Conservation (phyloP, 768 basidiomycete species). For the Phanerochaete carnosa region DNA sequence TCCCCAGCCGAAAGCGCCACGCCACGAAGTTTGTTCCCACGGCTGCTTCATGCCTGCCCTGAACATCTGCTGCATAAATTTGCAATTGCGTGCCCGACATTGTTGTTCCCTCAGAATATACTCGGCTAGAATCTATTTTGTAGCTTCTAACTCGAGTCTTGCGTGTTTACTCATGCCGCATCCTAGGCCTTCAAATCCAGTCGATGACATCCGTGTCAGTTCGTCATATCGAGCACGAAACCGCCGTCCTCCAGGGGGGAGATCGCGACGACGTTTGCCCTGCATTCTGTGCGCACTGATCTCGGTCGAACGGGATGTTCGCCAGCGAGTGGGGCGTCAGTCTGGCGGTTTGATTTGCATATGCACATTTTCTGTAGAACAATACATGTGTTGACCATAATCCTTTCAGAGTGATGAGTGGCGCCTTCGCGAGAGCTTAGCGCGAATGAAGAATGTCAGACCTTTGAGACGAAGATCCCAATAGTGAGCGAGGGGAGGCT, state of each 20-base stretch:
- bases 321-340: slow-evolving; percentile 13
- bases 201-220: slow-evolving; percentile 64
- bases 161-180: slow-evolving; percentile 76
- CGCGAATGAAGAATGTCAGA: too few relatives aligned
- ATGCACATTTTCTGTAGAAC: background rate
- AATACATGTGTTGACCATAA: background rate
- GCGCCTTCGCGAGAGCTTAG: too few relatives aligned
- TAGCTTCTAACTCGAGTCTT: slow-evolving; percentile 76
- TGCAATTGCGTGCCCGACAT: background rate
- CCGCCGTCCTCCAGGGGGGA: slow-evolving; percentile 9
- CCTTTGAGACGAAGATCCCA: too few relatives aligned
- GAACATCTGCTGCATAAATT: slow-evolving; percentile 9
- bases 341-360: slow-evolving; percentile 13
- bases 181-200: slow-evolving; percentile 67
- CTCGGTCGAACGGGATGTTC: background rate
- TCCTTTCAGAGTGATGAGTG: background rate
- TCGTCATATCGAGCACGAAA: slow-evolving; percentile 67
- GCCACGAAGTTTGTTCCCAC: background rate
- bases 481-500: too few relatives aligned
- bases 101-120: slow-evolving; percentile 56
- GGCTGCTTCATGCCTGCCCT: slow-evolving; percentile 11
- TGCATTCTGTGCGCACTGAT: slow-evolving; percentile 7
- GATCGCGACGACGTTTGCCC: slow-evolving; percentile 67
- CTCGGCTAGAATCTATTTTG: slow-evolving; percentile 79
- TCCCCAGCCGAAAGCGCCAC: background rate